These are phyloP conservation scores for Athelia psychrophila DNA, from an alignment of 1,284 basidiomycete genomes.

Conservation along the genomic window DNA sequence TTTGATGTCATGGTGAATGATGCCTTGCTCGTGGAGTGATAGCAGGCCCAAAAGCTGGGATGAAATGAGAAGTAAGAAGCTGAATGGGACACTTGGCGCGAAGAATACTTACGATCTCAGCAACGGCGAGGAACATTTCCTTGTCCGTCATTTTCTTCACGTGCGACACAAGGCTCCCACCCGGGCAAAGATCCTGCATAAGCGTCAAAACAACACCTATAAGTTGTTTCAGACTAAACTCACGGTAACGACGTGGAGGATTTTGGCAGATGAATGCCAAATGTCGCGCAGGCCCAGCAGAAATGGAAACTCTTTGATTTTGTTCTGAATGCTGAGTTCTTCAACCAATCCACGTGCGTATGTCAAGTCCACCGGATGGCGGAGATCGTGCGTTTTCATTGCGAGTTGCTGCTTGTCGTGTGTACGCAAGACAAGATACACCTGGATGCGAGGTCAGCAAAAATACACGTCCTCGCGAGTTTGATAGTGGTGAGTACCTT, in stretches of 20 bases:
- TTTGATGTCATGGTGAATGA: conserved; percentile 1
- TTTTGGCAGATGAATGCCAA: not conserved
- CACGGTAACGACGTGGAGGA: not conserved
- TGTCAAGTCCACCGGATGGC: not conserved
- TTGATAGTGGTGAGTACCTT: not conserved
- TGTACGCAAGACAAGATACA: not conserved
- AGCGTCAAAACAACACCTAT: not conserved
- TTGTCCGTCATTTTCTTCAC: not conserved
- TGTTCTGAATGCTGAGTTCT: not conserved
- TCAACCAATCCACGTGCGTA: not conserved
- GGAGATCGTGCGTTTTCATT: not conserved
- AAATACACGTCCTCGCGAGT: not conserved
- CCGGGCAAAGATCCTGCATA: not conserved
- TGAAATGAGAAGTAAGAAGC: not conserved
- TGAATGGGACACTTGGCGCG: not conserved
- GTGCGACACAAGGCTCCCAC: not conserved
- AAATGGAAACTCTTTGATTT: not conserved
- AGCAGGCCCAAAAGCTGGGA: not conserved
- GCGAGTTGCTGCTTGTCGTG: not conserved
- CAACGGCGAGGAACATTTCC: not conserved
- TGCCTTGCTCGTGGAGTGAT: not conserved
- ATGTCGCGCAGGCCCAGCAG: not conserved
- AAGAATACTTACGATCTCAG: not conserved
- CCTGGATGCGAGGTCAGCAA: not conserved
- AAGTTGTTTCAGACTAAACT: not conserved